These are phyloP conservation scores for Paramecium biaurelia DNA, from an alignment of 73 alveolate genomes.

Conservation along the genomic window DNA sequence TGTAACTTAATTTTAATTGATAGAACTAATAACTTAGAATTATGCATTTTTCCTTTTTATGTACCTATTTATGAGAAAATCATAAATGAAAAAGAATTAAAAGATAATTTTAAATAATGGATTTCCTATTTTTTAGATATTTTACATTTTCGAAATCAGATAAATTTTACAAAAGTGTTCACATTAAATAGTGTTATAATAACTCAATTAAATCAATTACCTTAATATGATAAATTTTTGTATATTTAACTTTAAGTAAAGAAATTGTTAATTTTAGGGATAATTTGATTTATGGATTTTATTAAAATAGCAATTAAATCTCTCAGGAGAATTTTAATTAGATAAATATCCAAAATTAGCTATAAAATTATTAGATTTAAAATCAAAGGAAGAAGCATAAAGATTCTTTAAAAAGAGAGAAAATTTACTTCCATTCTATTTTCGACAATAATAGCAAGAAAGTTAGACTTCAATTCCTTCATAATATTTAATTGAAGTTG, in stretches of 20 bases:
- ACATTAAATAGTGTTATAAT: neutral
- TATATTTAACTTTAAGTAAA: neutral
- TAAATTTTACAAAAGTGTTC: neutral
- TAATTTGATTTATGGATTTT: neutral
- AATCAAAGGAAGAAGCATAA: neutral
- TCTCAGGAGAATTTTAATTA: neutral
- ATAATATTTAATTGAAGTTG: neutral
- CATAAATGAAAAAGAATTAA: neutral
- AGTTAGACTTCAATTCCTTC: neutral
- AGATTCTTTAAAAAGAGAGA: neutral
- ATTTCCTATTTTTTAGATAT: neutral
- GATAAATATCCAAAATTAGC: conserved; percentile 43
- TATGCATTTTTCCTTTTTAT: neutral
- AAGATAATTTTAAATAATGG: neutral
- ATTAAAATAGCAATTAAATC: neutral
- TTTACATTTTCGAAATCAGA: neutral
- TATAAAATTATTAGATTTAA: neutral
- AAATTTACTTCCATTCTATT: neutral
- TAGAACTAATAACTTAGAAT: neutral
- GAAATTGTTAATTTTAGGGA: neutral
- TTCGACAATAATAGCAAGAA: neutral
- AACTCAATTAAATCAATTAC: neutral
- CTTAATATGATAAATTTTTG: neutral
- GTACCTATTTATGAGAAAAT: conserved; percentile 18
- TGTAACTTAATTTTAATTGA: neutral